phyloP scores from a whole-genome alignment of 163 green algal genomes.

The Coccomyxa subellipsoidea region DNA sequence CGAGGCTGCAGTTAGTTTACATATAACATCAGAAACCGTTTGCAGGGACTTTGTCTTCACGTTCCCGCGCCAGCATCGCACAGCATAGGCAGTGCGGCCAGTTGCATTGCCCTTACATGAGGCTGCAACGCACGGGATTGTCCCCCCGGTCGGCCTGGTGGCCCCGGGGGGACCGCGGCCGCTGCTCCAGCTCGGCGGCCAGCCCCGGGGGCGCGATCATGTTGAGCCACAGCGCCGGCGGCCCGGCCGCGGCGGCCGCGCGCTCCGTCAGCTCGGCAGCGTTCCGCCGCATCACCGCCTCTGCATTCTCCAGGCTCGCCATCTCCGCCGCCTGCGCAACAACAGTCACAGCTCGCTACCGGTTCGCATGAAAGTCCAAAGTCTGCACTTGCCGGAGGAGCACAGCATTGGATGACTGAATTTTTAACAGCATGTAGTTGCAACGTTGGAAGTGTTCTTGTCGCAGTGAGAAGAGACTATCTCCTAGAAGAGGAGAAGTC shows the following conservation, averaged over 20 bases:
- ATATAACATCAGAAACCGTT: too few relatives aligned
- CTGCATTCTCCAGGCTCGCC: not conserved
- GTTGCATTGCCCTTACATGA: too few relatives aligned
- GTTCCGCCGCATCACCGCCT: constrained; percentile 10
- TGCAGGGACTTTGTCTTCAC: too few relatives aligned
- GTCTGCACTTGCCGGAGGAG: not conserved
- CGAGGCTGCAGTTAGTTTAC: too few relatives aligned
- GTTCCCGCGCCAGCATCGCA: too few relatives aligned
- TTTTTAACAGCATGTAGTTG: too few relatives aligned
- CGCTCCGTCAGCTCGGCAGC: not conserved
- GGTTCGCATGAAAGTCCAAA: not conserved
- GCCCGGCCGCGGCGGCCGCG: not conserved
- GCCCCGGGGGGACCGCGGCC: not conserved
- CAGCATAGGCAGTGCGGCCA: too few relatives aligned
- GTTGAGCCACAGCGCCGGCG: constrained; percentile 1
- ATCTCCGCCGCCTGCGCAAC: not conserved
- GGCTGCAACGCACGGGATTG: constrained; percentile 7
- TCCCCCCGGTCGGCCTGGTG: not conserved
- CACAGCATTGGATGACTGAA: too few relatives aligned
- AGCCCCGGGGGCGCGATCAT: not conserved
- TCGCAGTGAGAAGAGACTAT: not conserved
- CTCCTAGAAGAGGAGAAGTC: not conserved
- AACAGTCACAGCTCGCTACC: not conserved
- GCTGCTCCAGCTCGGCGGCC: not conserved
- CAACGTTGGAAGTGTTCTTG: not conserved